Conservation (phyloP, 305 asterid species). For the Petunia hybrid region DNA sequence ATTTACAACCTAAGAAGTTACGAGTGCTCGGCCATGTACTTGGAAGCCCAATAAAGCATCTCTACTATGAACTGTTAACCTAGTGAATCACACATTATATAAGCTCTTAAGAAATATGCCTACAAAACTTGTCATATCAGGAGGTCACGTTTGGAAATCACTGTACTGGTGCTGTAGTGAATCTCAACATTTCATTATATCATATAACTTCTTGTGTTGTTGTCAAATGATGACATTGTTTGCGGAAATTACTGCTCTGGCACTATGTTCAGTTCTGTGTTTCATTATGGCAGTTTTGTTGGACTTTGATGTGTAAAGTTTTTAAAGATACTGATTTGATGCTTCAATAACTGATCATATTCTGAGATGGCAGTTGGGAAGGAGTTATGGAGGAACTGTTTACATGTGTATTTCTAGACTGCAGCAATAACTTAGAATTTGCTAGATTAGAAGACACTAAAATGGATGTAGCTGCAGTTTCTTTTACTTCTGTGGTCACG, state of each 20-base stretch:
- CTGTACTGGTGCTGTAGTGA: background rate
- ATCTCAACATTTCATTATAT: background rate
- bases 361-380: background rate
- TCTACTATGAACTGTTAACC: conserved; percentile 3
- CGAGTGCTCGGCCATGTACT: background rate
- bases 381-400: background rate
- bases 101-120: background rate
- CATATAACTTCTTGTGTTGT: conserved; percentile 2
- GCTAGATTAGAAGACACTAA: conserved; percentile 9
- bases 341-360: conserved; percentile 16
- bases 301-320: background rate
- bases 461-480: background rate
- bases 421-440: background rate
- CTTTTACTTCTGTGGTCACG: background rate
- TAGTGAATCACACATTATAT: background rate
- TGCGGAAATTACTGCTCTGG: background rate
- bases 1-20: background rate
- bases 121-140: background rate
- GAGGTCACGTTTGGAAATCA: conserved; percentile 19
- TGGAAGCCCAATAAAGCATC: background rate
- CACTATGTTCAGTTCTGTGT: conserved; percentile 6
- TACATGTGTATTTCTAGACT: conserved; percentile 26
- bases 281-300: background rate
- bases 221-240: conserved; percentile 26
- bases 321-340: conserved; percentile 19